These are phyloP conservation scores for Globisporangium lucens DNA, from an alignment of 352 stramenopile species.

Conservation along the genomic window DNA sequence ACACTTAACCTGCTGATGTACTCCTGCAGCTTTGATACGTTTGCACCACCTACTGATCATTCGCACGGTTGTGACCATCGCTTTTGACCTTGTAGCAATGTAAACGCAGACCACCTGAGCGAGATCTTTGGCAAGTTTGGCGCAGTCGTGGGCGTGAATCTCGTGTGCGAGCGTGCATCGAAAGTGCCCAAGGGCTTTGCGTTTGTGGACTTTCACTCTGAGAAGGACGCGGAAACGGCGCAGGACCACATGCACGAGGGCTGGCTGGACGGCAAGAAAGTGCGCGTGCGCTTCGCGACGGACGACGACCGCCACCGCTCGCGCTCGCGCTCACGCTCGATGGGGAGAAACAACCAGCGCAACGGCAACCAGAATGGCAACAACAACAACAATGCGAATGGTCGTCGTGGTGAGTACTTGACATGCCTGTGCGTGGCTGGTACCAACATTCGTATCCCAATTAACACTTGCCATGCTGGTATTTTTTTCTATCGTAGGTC, in stretches of 20 bases:
- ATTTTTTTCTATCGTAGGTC: neutral
- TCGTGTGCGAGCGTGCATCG: conserved; percentile 32
- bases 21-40: neutral
- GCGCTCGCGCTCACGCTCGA: conserved; percentile 4
- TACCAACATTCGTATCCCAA: neutral
- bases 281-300: conserved; percentile 44
- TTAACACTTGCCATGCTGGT: neutral
- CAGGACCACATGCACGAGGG: conserved; percentile 81
- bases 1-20: neutral
- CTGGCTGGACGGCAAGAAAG: conserved; percentile 78
- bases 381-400: conserved; percentile 1
- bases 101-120: conserved; percentile 73
- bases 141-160: conserved; percentile 47
- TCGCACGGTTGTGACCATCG: neutral
- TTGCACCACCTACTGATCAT: neutral
- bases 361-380: conserved; percentile 5
- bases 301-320: conserved; percentile 10
- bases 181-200: conserved; percentile 34
- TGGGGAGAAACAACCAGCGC: neutral
- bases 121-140: conserved; percentile 90
- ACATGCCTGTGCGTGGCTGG: neutral
- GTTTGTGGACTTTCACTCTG: conserved; percentile 53
- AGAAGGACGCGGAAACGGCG: conserved; percentile 50
- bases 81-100: conserved; percentile 36
- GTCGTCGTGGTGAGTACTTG: conserved; percentile 4